Evolutionary conservation across 1,284 basidiomycete genomes (phyloP).

Genomic region (Ceratobasidium sp.): DNA sequence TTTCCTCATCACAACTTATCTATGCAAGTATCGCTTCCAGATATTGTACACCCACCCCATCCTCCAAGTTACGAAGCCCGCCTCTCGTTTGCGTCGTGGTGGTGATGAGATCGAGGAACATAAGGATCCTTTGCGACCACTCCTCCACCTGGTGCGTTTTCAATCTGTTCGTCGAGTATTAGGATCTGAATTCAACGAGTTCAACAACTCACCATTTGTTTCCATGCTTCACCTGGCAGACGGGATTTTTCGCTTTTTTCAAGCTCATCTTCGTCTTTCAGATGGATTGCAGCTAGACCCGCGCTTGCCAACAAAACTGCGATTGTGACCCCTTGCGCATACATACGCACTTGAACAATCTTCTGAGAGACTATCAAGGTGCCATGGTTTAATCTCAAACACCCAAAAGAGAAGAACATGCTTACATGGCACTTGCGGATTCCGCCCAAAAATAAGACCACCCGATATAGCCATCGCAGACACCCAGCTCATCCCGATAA

Average conservation of each 20-base stretch:
- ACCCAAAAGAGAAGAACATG: neutral
- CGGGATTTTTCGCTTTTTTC: constrained; percentile 67
- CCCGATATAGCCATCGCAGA: constrained; percentile 28
- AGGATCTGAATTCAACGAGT: neutral
- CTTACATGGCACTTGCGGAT: constrained; percentile 32
- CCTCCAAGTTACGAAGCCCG: neutral
- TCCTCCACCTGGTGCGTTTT: constrained; percentile 9
- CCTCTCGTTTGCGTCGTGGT: neutral
- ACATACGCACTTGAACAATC: constrained; percentile 41
- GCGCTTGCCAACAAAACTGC: constrained; percentile 31
- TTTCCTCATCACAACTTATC: neutral
- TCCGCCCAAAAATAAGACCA: constrained; percentile 28
- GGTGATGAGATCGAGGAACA: constrained; percentile 19
- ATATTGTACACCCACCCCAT: neutral
- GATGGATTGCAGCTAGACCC: constrained; percentile 25
- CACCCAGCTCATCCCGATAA: constrained; percentile 38
- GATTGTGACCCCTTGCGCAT: constrained; percentile 33
- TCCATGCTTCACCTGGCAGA: constrained; percentile 29
- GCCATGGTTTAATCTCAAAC: neutral
- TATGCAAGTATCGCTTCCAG: neutral
- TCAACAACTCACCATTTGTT: constrained; percentile 22
- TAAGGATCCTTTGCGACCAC: constrained; percentile 9
- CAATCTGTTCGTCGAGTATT: neutral
- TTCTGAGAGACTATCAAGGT: constrained; percentile 24
- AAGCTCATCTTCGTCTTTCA: constrained; percentile 63